Conservation (phyloP, 345 rosid species). For the Excoecaria cochinchinensis region DNA sequence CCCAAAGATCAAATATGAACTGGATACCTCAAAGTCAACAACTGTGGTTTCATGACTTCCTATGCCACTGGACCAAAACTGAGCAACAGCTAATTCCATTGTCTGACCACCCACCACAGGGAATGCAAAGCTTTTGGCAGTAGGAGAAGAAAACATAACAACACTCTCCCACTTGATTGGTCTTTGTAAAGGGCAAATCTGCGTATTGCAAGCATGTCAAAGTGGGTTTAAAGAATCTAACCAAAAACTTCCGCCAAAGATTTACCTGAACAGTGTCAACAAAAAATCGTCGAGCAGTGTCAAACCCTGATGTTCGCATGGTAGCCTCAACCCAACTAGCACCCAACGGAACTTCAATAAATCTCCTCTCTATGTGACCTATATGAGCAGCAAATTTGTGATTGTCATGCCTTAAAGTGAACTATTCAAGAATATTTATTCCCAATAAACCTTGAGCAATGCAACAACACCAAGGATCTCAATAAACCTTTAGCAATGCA, state of each 20-base stretch:
- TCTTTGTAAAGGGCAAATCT: slow-evolving; percentile 89
- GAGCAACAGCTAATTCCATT: slow-evolving; percentile 92
- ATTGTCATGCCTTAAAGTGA: neutral
- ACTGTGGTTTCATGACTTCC: slow-evolving; percentile 80
- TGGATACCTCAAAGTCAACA: slow-evolving; percentile 89
- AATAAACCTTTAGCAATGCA: neutral
- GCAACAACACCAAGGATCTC: too few relatives aligned
- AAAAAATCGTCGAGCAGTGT: slow-evolving; percentile 78
- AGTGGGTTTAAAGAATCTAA: slow-evolving; percentile 16
- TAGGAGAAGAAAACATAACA: slow-evolving; percentile 72
- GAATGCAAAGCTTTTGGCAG: slow-evolving; percentile 73
- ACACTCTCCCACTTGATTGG: slow-evolving; percentile 89
- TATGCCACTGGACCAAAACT: slow-evolving; percentile 97
- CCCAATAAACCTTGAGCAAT: neutral
- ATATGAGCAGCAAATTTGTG: slow-evolving; percentile 18
- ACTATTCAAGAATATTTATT: neutral
- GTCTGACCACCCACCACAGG: slow-evolving; percentile 86
- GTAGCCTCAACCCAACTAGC: slow-evolving; percentile 98
- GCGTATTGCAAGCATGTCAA: slow-evolving; percentile 40
- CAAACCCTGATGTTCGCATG: slow-evolving; percentile 77
- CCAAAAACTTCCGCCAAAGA: slow-evolving; percentile 12
- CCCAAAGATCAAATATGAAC: neutral
- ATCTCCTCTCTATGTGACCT: slow-evolving; percentile 95
- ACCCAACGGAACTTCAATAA: slow-evolving; percentile 78
- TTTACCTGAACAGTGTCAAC: slow-evolving; percentile 88